phyloP scores from a whole-genome alignment of 352 stramenopile genomes.

The Globisporangium yorkense region DNA sequence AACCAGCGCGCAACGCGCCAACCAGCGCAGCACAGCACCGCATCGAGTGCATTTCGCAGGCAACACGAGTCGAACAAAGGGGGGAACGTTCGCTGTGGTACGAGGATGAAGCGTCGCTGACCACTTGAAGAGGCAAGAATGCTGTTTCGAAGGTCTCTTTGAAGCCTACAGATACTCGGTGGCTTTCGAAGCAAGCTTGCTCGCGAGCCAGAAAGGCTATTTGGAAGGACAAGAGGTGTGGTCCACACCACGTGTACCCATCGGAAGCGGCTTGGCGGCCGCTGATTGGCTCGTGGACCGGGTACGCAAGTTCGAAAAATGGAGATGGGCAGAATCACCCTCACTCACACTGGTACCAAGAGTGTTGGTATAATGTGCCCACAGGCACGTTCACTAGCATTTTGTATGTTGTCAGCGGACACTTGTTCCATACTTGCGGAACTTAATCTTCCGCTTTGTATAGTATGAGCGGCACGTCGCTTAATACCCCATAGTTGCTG shows the following conservation, averaged over 20 bases:
- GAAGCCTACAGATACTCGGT: too few relatives aligned
- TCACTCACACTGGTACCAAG: neutral
- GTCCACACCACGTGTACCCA: neutral
- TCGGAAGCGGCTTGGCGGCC: neutral
- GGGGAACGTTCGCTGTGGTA: too few relatives aligned
- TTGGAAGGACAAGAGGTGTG: neutral
- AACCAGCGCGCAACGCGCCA: too few relatives aligned
- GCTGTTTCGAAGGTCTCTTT: too few relatives aligned
- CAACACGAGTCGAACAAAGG: too few relatives aligned
- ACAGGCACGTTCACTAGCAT: neutral
- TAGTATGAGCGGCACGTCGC: neutral
- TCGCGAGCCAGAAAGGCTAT: neutral
- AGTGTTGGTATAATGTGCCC: neutral
- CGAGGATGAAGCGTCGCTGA: too few relatives aligned
- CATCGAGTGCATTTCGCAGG: too few relatives aligned
- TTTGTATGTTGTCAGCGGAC: neutral
- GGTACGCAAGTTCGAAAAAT: neutral
- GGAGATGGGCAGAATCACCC: neutral
- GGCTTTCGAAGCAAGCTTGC: too few relatives aligned
- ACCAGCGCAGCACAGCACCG: too few relatives aligned
- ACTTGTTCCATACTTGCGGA: neutral
- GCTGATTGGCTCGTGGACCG: neutral
- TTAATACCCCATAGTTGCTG: neutral
- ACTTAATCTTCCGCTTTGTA: neutral
- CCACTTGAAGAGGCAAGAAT: too few relatives aligned